These are phyloP conservation scores for Phaeotremella fagi DNA, from an alignment of 768 basidiomycete genomes.

Conservation along the genomic window DNA sequence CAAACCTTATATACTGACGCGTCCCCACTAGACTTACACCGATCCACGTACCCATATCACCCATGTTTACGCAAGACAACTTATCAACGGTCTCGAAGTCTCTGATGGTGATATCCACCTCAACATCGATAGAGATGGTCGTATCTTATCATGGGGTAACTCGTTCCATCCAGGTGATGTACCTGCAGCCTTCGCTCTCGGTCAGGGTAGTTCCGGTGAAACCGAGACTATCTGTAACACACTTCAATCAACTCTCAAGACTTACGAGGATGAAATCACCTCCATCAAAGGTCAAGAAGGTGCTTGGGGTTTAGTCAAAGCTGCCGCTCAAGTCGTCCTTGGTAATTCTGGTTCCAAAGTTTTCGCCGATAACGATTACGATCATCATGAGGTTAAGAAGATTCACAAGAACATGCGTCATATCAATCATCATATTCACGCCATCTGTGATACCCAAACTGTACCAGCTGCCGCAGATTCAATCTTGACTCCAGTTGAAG, in stretches of 20 bases:
- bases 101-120: constrained; percentile 87
- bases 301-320: constrained; percentile 39
- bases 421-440: constrained; percentile 29
- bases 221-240: constrained; percentile 23
- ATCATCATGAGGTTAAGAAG: constrained; percentile 18
- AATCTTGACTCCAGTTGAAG: constrained; percentile 26
- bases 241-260: constrained; percentile 19
- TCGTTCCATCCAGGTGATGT: constrained; percentile 73
- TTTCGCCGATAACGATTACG: constrained; percentile 13
- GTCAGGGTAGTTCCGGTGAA: constrained; percentile 17
- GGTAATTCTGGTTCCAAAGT: constrained; percentile 3
- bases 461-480: neutral
- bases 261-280: constrained; percentile 22
- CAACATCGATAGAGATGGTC: constrained; percentile 73
- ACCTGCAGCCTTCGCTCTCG: constrained; percentile 51
- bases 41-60: constrained; percentile 79
- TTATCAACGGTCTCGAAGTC: constrained; percentile 80
- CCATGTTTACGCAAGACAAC: constrained; percentile 81
- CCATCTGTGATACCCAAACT: constrained; percentile 15
- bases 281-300: constrained; percentile 26
- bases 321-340: constrained; percentile 33
- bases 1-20: constrained; percentile 10
- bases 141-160: constrained; percentile 78
- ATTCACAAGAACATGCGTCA: constrained; percentile 19
- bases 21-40: constrained; percentile 56